These are phyloP conservation scores for Lipomyces yamanashiensis DNA, from an alignment of 805 yeast genomes.

Conservation along the genomic window DNA sequence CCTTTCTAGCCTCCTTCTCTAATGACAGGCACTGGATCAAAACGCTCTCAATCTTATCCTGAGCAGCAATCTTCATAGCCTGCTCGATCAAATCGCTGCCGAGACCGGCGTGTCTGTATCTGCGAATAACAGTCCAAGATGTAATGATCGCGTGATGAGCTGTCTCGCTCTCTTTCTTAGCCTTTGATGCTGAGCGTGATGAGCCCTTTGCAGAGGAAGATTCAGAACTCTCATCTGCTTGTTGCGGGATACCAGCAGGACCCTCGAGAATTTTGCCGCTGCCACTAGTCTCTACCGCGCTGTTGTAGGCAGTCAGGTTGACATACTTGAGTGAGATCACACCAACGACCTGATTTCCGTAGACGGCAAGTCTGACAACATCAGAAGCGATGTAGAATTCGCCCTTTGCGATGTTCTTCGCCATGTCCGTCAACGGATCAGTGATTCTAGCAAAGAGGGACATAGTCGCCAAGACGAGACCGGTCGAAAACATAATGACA, in stretches of 20 bases:
- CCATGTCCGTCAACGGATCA: constrained; percentile 24
- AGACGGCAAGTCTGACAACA: constrained; percentile 24
- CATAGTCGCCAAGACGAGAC: constrained; percentile 31
- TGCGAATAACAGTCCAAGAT: constrained; percentile 37
- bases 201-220: neutral
- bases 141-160: constrained; percentile 29
- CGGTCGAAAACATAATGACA: constrained; percentile 24
- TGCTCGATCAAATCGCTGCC: constrained; percentile 33
- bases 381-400: constrained; percentile 29
- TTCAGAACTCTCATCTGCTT: neutral
- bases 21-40: constrained; percentile 31
- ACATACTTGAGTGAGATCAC: constrained; percentile 28
- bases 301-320: constrained; percentile 20
- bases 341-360: constrained; percentile 27
- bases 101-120: constrained; percentile 38
- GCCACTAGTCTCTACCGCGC: constrained; percentile 1
- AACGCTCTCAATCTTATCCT: constrained; percentile 16
- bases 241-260: neutral
- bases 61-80: constrained; percentile 21
- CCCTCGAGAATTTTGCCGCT: constrained; percentile 10
- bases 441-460: constrained; percentile 35
- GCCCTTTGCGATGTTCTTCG: constrained; percentile 20
- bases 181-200: neutral
- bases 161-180: neutral
- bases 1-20: constrained; percentile 23